Percentiles rank a stretch among this genome's conserved stretches.
Evolutionary conservation across 2,329 filamentous ascomycete genomes (phyloP).

Genomic region (Westerdykella sp.): DNA sequence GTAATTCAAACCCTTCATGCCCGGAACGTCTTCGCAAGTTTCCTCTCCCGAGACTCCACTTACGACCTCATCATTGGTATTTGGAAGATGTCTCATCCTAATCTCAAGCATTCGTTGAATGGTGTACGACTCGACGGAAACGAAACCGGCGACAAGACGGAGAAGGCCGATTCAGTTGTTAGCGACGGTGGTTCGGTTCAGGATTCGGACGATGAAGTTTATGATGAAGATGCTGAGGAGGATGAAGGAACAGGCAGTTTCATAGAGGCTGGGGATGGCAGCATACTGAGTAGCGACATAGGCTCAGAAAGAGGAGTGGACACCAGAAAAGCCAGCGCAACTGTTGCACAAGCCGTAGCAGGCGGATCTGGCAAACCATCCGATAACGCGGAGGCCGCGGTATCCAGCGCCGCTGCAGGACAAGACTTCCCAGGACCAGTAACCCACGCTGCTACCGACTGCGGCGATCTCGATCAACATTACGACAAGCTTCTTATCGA

Average conservation of each 20-base stretch:
- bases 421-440: conserved; percentile 79
- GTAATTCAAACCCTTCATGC: conserved; percentile 95
- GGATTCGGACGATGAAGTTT: conserved; percentile 69
- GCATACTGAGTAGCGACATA: conserved; percentile 49
- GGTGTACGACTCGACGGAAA: conserved; percentile 71
- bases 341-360: conserved; percentile 36
- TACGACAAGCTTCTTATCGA: conserved; percentile 83
- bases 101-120: conserved; percentile 83
- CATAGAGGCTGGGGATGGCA: conserved; percentile 50
- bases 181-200: conserved; percentile 47
- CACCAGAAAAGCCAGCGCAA: conserved; percentile 66
- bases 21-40: conserved; percentile 91
- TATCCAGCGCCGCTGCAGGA: conserved; percentile 37
- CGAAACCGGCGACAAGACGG: conserved; percentile 81
- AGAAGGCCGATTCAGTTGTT: conserved; percentile 63
- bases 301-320: conserved; percentile 46
- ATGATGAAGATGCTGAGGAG: conserved; percentile 73
- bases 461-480: conserved; percentile 69
- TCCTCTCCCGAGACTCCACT: conserved; percentile 88
- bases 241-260: conserved; percentile 63
- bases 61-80: conserved; percentile 97
- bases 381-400: conserved; percentile 33
- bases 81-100: conserved; percentile 94
- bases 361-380: conserved; percentile 37
- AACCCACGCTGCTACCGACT: conserved; percentile 77